Evolutionary conservation across 495 filamentous ascomycete species (phyloP), one percentile per base, ranked within the genome.

Genomic region (Podospora tetraspora): DNA sequence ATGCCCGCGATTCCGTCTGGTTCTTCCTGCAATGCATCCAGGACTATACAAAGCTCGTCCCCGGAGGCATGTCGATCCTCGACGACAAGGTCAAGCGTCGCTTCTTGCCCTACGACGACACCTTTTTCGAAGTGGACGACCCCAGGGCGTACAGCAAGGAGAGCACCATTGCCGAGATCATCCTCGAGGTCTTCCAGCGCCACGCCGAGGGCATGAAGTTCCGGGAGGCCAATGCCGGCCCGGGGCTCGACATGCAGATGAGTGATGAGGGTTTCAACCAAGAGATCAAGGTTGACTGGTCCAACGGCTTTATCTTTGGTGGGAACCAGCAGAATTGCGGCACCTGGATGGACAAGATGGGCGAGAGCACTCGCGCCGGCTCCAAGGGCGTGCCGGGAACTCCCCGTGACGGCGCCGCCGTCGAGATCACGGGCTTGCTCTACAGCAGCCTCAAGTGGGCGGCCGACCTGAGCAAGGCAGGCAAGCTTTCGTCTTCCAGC

Each of bases 321-420:
- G 96, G 96, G 43, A 97, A 90, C 71, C 92, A 97, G 75, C 82
- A 80, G 76, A 99, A 99, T 75, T 99, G 96, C 73, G 96, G 96
- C 64, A 99, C 96, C 5, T 99, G 96, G 96, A 96, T 97, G 90
- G 96, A 99, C 81, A 99, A 99, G 84, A 99, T 98, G 95, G 96
- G 96, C n/a, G 96, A 99, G 78, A 96, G 92, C 66, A 86, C 91
- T 66, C 91, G 88, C 66, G 96, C 96, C 24, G 89, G 91, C 52
- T 96, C 88, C 73, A 98, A 97, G 82, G 96, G 96, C 63, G 81
- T 95, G n/a, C 96, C 96, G 0, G 96, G 93, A 2, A 98, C 96
- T 27, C 96, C 96, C 43, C 87, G 96, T 73, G 96, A 99, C 79
- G 96, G 96, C 23, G 93, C 96, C 23, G 91, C 96, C 11, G 86